phyloP scores from a whole-genome alignment of 2,329 filamentous ascomycete species.

The Biscogniauxia mediterranea region DNA sequence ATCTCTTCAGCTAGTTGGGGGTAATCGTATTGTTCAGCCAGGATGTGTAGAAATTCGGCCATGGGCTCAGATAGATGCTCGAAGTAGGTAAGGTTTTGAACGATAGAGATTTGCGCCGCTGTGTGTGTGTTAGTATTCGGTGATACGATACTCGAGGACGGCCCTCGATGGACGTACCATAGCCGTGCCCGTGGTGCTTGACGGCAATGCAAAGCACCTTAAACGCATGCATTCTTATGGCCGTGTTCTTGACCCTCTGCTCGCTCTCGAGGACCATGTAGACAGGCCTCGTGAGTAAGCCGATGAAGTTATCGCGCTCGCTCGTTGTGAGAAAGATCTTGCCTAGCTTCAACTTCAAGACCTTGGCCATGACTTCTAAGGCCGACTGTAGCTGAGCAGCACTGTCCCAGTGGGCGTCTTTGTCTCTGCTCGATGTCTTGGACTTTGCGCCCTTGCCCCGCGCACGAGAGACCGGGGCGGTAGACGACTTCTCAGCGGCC shows the following conservation, averaged over 20 bases:
- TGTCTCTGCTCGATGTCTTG: slow-evolving; percentile 63
- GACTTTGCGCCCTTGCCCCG: slow-evolving; percentile 72
- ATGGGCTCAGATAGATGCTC: slow-evolving; percentile 98
- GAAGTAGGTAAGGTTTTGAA: slow-evolving; percentile 96
- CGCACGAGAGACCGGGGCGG: slow-evolving; percentile 67
- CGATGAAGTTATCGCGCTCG: slow-evolving; percentile 92
- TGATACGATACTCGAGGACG: neutral
- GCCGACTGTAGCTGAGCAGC: slow-evolving; percentile 82
- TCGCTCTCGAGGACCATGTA: slow-evolving; percentile 95
- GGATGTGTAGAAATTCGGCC: slow-evolving; percentile 95
- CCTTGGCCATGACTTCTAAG: slow-evolving; percentile 92
- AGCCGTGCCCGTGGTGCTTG: slow-evolving; percentile 96
- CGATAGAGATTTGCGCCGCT: slow-evolving; percentile 96
- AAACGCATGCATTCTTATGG: slow-evolving; percentile 94
- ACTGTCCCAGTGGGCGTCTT: slow-evolving; percentile 85
- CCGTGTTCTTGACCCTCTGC: slow-evolving; percentile 81
- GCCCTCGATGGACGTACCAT: slow-evolving; percentile 58
- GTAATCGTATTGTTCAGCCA: slow-evolving; percentile 97
- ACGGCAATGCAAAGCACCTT: slow-evolving; percentile 95
- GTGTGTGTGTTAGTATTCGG: slow-evolving; percentile 21
- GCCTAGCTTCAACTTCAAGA: slow-evolving; percentile 85
- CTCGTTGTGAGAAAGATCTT: slow-evolving; percentile 96
- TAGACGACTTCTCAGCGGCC: slow-evolving; percentile 81
- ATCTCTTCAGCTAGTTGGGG: slow-evolving; percentile 93
- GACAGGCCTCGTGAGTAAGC: slow-evolving; percentile 85